Conservation (phyloP, 768 basidiomycete species). For the Kwoniella dendrophila region DNA sequence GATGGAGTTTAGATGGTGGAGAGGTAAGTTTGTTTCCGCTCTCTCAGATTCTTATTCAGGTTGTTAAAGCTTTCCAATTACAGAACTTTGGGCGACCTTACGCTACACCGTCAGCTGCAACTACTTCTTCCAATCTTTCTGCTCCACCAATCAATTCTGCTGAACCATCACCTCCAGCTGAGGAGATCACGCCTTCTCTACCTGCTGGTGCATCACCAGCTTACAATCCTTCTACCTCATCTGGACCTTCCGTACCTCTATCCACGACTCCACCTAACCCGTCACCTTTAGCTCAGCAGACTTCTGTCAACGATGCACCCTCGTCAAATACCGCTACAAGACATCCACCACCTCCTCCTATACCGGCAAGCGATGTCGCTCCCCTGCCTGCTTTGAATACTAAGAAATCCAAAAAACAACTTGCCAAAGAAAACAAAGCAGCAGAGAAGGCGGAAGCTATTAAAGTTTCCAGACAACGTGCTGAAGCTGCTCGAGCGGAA, state of each 20-base stretch:
- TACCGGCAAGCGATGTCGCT: slow-evolving; percentile 11
- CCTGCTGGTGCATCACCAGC: slow-evolving; percentile 32
- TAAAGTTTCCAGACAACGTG: slow-evolving; percentile 32
- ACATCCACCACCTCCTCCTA: slow-evolving; percentile 16
- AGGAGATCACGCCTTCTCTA: slow-evolving; percentile 21
- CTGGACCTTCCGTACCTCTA: slow-evolving; percentile 6
- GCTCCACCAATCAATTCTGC: slow-evolving; percentile 39
- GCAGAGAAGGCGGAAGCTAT: slow-evolving; percentile 42
- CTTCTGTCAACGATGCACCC: slow-evolving; percentile 4
- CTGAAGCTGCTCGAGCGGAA: slow-evolving; percentile 32
- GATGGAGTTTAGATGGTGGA: slow-evolving; percentile 49
- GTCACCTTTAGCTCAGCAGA: slow-evolving; percentile 31
- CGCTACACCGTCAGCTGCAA: slow-evolving; percentile 36
- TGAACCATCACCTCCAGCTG: slow-evolving; percentile 35
- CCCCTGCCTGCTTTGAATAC: slow-evolving; percentile 11
- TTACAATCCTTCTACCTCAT: not conserved
- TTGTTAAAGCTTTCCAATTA: slow-evolving; percentile 3
- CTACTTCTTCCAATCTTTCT: slow-evolving; percentile 43
- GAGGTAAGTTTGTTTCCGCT: slow-evolving; percentile 36
- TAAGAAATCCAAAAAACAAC: slow-evolving; percentile 46
- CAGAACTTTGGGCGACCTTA: slow-evolving; percentile 41
- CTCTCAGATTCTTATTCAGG: not conserved
- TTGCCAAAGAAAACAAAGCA: slow-evolving; percentile 47
- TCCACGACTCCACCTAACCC: slow-evolving; percentile 23
- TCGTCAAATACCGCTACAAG: not conserved